Evolutionary conservation across 1,284 basidiomycete genomes (phyloP).

Genomic region (Mycosarcoma mackinlayi): DNA sequence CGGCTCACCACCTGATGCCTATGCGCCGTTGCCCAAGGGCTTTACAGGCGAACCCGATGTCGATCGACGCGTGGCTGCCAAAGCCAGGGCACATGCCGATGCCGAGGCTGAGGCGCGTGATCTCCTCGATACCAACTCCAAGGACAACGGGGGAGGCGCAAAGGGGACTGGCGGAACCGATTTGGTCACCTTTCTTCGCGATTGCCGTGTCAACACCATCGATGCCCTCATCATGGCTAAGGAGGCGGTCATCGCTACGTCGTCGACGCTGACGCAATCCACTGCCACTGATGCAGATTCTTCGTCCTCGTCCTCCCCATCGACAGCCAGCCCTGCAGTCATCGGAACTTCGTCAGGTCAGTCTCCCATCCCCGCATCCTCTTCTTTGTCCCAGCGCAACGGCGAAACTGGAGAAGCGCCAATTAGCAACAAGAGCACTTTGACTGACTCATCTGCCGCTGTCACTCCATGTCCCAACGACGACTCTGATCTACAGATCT

Average conservation of each 20-base stretch:
- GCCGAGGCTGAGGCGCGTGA: slow-evolving; percentile 25
- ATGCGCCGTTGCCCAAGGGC: slow-evolving; percentile 44
- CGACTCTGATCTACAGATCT: slow-evolving; percentile 34
- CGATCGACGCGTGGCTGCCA: slow-evolving; percentile 22
- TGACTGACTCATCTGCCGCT: slow-evolving; percentile 20
- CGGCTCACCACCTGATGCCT: slow-evolving; percentile 49
- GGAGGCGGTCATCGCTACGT: slow-evolving; percentile 10
- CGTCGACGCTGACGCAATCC: neutral
- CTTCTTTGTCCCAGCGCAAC: neutral
- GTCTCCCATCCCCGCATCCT: slow-evolving; percentile 21
- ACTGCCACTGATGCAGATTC: neutral
- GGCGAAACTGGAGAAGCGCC: neutral
- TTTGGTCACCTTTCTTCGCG: slow-evolving; percentile 59
- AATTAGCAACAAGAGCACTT: neutral
- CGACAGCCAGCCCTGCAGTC: neutral
- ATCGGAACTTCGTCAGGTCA: slow-evolving; percentile 35
- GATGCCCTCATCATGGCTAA: slow-evolving; percentile 52
- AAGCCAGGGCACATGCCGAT: slow-evolving; percentile 11
- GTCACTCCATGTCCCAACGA: neutral
- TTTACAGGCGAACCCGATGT: slow-evolving; percentile 40
- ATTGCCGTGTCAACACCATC: slow-evolving; percentile 60
- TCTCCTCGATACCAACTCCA: slow-evolving; percentile 31
- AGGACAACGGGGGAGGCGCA: slow-evolving; percentile 34
- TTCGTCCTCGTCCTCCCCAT: neutral
- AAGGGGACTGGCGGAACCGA: slow-evolving; percentile 66